Percentiles rank a stretch among this genome's conserved stretches.
phyloP scores from a whole-genome alignment of 768 basidiomycete genomes.

The Cystobasidium tubakii region DNA sequence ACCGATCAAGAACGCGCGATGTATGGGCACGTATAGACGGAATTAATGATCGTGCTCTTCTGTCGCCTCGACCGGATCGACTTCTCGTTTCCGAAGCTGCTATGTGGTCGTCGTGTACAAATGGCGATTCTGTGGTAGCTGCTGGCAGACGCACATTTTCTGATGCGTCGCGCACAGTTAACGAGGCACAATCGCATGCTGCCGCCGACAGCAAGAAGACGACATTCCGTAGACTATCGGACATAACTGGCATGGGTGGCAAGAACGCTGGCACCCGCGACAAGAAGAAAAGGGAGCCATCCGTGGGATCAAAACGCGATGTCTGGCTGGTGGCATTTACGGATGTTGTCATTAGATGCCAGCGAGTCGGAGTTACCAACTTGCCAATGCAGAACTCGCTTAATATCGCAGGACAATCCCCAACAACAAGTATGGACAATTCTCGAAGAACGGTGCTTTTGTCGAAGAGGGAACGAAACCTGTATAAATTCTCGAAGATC shows the following conservation, averaged over 20 bases:
- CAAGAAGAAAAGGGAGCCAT: constrained; percentile 52
- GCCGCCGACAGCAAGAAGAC: constrained; percentile 28
- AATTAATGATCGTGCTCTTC: constrained; percentile 77
- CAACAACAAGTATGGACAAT: constrained; percentile 36
- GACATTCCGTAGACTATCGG: constrained; percentile 7
- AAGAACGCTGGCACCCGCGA: constrained; percentile 76
- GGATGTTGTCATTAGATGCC: constrained; percentile 87
- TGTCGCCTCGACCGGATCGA: constrained; percentile 80
- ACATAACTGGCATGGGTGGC: constrained; percentile 5
- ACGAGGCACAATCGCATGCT: neutral
- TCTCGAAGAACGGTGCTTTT: constrained; percentile 39
- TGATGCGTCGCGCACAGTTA: constrained; percentile 19
- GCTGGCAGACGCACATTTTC: constrained; percentile 24
- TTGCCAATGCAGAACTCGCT: constrained; percentile 39
- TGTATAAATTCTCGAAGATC: constrained; percentile 40
- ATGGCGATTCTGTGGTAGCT: neutral
- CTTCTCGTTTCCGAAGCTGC: constrained; percentile 70
- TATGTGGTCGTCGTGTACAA: constrained; percentile 38
- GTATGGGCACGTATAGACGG: constrained; percentile 95
- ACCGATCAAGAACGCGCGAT: constrained; percentile 77
- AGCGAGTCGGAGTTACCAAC: constrained; percentile 77
- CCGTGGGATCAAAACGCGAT: constrained; percentile 68
- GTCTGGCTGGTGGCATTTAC: constrained; percentile 93
- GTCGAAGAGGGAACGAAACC: neutral
- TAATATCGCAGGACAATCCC: constrained; percentile 6